These are phyloP conservation scores for Ogataea thermomethanolica DNA, from an alignment of 805 yeast genomes.

Conservation along the genomic window DNA sequence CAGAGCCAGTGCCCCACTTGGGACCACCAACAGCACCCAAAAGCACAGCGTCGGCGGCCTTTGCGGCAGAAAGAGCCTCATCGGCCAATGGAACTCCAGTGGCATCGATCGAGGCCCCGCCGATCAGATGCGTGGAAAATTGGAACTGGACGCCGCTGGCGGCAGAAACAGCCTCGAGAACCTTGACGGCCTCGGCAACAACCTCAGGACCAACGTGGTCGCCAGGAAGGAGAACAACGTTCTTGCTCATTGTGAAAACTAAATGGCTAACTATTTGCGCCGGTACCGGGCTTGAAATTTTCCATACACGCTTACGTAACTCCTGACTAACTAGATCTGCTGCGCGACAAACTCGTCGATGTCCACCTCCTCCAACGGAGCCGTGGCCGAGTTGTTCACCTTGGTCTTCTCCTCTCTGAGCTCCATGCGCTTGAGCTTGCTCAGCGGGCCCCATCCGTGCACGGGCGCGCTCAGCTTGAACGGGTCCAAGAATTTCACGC, in stretches of 20 bases:
- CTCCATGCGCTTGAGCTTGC: conserved; percentile 61
- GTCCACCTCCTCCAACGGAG: conserved; percentile 67
- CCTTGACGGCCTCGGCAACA: conserved; percentile 87
- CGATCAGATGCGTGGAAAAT: conserved; percentile 82
- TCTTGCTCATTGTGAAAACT: conserved; percentile 35
- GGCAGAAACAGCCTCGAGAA: conserved; percentile 71
- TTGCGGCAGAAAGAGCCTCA: conserved; percentile 77
- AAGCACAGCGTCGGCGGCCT: conserved; percentile 88
- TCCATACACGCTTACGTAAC: conserved; percentile 1
- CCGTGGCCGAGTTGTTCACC: conserved; percentile 58
- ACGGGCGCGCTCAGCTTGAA: conserved; percentile 67
- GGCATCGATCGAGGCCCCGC: conserved; percentile 98
- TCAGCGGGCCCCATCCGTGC: conserved; percentile 70
- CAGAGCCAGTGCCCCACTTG: conserved; percentile 96
- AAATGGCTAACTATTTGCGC: conserved; percentile 11
- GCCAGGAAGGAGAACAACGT: conserved; percentile 87
- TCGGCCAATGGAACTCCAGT: conserved; percentile 90
- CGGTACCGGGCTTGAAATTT: conserved; percentile 7
- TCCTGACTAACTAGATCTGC: conserved; percentile 45
- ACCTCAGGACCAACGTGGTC: conserved; percentile 96
- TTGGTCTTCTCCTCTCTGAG: conserved; percentile 49
- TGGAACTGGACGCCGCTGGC: conserved; percentile 61
- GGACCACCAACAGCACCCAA: conserved; percentile 99
- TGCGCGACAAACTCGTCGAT: conserved; percentile 65
- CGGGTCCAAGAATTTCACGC: conserved; percentile 63